Conservation (phyloP, 345 rosid species). For the Hibiscus mutabilis region DNA sequence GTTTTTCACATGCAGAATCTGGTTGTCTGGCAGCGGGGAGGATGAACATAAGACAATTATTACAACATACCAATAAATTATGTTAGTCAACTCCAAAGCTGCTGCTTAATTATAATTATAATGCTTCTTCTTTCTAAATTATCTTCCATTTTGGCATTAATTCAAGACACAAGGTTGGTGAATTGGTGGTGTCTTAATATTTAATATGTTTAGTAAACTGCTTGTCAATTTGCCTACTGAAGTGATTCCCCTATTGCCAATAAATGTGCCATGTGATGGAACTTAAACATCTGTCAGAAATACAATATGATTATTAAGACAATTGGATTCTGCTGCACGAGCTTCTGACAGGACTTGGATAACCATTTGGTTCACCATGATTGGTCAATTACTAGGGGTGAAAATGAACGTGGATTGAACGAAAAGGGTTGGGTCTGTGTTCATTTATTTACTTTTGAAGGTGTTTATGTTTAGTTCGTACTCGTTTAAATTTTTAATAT, state of each 20-base stretch:
- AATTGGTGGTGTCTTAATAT: background rate
- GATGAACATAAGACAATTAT: background rate
- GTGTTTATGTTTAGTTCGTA: too few species aligned
- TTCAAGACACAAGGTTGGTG: background rate
- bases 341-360: background rate
- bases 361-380: background rate
- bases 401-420: too few species aligned
- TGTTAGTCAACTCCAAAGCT: background rate
- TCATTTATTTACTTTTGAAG: too few species aligned
- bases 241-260: background rate
- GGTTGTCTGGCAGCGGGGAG: background rate
- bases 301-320: background rate
- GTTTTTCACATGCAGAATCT: background rate
- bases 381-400: background rate
- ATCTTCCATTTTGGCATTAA: background rate
- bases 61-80: background rate
- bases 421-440: too few species aligned
- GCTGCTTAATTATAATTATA: too few species aligned
- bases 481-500: too few species aligned
- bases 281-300: background rate
- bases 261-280: background rate
- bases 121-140: too few species aligned
- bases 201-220: background rate
- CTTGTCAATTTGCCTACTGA: background rate
- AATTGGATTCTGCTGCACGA: constrained; percentile 3